Percentiles rank a stretch among this genome's conserved stretches.
Conservation (phyloP, 179 eudicot genomes). For the Spinacia oleracea region DNA sequence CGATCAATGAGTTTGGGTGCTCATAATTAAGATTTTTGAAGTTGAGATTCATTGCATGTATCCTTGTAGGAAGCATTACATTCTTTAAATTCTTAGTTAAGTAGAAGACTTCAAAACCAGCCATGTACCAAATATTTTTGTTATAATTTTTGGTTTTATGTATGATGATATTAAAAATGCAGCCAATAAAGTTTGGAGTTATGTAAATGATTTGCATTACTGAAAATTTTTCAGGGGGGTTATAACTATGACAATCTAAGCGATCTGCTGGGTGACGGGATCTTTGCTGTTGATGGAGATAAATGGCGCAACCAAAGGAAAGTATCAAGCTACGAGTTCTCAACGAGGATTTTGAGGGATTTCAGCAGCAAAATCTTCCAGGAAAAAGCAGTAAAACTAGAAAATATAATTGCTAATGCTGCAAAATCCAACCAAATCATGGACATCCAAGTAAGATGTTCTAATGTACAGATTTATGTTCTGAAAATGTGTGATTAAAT, state of each 20-base stretch:
- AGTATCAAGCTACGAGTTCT: constrained; percentile 68
- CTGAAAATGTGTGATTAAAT: neutral
- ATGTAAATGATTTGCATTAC: neutral
- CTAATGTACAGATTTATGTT: neutral
- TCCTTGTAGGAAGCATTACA: too few relatives aligned
- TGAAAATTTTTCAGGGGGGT: constrained; percentile 44
- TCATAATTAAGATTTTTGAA: too few relatives aligned
- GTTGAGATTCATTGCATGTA: too few relatives aligned
- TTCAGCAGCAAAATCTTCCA: constrained; percentile 52
- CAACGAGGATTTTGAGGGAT: constrained; percentile 65
- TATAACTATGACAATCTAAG: constrained; percentile 42
- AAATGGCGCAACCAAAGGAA: constrained; percentile 80
- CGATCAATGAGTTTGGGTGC: too few relatives aligned
- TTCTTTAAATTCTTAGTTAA: too few relatives aligned
- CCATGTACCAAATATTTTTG: too few relatives aligned
- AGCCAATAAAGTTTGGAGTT: too few relatives aligned
- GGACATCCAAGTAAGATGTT: constrained; percentile 61
- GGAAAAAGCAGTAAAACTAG: constrained; percentile 54
- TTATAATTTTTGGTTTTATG: neutral
- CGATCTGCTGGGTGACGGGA: constrained; percentile 75
- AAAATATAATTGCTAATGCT: constrained; percentile 53
- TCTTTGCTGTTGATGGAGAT: constrained; percentile 76
- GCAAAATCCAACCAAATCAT: constrained; percentile 38
- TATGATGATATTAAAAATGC: too few relatives aligned
- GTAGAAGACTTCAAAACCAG: too few relatives aligned